Evolutionary conservation across 768 basidiomycete genomes (phyloP).

Genomic region (Pleurotus giganteus): DNA sequence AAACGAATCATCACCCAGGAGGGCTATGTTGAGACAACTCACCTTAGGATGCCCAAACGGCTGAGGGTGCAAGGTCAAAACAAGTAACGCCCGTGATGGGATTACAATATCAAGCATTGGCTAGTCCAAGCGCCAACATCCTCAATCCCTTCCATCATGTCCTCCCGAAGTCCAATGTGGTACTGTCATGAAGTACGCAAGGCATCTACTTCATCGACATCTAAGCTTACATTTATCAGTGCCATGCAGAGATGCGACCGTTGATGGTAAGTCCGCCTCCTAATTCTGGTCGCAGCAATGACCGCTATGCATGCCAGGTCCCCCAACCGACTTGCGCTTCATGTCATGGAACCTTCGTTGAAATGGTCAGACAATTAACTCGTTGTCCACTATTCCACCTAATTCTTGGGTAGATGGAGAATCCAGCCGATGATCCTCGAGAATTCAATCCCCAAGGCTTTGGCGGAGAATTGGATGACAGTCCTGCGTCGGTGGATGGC

Average conservation of each 20-base stretch:
- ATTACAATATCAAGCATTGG: background rate
- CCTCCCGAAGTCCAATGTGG: slow-evolving; percentile 73
- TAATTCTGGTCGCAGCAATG: slow-evolving; percentile 8
- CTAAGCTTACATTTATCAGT: slow-evolving; percentile 44
- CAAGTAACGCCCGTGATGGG: background rate
- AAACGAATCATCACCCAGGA: slow-evolving; percentile 39
- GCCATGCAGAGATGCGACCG: slow-evolving; percentile 85
- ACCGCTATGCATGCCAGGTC: slow-evolving; percentile 40
- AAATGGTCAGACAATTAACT: slow-evolving; percentile 49
- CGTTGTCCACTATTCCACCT: background rate
- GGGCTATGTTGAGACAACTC: slow-evolving; percentile 3
- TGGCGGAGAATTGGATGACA: slow-evolving; percentile 22
- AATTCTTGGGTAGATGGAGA: slow-evolving; percentile 57
- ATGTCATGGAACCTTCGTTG: slow-evolving; percentile 80
- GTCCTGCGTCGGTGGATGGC: slow-evolving; percentile 39
- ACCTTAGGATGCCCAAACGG: background rate
- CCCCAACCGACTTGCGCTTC: slow-evolving; percentile 84
- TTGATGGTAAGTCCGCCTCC: slow-evolving; percentile 58
- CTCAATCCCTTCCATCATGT: slow-evolving; percentile 41
- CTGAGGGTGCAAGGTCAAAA: too few species aligned
- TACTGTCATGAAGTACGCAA: slow-evolving; percentile 67
- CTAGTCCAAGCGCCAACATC: slow-evolving; percentile 9
- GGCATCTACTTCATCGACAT: slow-evolving; percentile 1
- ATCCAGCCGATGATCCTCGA: slow-evolving; percentile 73
- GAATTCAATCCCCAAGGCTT: slow-evolving; percentile 45